Conservation (phyloP, 164 flowering plant genomes). For the Dillenia turbinata region DNA sequence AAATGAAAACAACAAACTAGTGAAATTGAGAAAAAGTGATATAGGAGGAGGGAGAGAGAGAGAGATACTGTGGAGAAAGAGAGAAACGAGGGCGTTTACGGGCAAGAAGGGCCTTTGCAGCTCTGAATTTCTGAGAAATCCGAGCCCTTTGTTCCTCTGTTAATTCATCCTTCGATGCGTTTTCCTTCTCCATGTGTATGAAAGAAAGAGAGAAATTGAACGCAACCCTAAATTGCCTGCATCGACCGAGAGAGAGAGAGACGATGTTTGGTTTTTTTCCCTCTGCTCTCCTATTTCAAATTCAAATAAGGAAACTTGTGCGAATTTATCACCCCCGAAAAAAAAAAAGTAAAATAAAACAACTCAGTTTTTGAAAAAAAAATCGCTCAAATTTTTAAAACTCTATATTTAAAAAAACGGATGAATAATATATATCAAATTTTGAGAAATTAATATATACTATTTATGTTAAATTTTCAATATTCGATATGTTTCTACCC, state of each 20-base stretch:
- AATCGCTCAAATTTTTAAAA: no score
- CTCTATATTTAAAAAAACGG: no score
- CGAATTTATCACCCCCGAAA: no score
- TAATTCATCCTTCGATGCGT: constrained; percentile 13
- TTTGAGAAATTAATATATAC: no score
- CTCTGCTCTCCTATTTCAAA: no score
- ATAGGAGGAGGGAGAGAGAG: not conserved
- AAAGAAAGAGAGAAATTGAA: not conserved
- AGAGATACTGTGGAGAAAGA: constrained; percentile 12
- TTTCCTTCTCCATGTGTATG: constrained; percentile 31
- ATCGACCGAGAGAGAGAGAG: not conserved
- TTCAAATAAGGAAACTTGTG: no score
- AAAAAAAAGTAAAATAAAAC: no score
- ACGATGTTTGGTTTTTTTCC: not conserved
- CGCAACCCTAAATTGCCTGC: not conserved
- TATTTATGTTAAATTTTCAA: no score
- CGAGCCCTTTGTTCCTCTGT: constrained; percentile 56
- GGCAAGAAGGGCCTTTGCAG: constrained; percentile 72
- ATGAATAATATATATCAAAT: no score
- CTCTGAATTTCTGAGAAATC: constrained; percentile 62
- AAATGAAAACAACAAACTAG: not conserved
- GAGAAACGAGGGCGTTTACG: constrained; percentile 50
- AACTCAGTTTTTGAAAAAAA: no score
- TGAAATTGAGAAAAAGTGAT: constrained; percentile 3
- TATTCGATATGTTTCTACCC: no score